phyloP scores from a whole-genome alignment of 768 basidiomycete species.

The Porphyrellus cyaneotinctus region DNA sequence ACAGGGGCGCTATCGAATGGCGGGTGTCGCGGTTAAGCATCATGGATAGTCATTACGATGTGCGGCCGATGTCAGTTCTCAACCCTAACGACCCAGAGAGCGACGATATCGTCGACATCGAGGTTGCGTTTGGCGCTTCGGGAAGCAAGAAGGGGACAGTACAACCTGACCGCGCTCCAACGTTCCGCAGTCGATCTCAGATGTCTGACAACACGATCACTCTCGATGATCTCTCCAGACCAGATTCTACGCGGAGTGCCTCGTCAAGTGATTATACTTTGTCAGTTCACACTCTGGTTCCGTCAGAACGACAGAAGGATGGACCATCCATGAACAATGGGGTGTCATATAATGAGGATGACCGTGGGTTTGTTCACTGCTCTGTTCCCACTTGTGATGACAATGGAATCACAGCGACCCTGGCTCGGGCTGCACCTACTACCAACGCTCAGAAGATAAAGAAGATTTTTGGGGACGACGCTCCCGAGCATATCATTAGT shows the following conservation, averaged over 20 bases:
- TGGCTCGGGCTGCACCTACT: constrained; percentile 9
- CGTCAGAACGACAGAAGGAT: constrained; percentile 21
- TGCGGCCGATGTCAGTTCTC: constrained; percentile 37
- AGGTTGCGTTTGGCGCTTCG: constrained; percentile 43
- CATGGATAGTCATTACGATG: constrained; percentile 49
- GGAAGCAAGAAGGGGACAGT: constrained; percentile 30
- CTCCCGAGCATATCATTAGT: constrained; percentile 43
- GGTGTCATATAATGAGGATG: constrained; percentile 21
- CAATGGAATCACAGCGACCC: constrained; percentile 15
- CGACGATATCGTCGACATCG: constrained; percentile 58
- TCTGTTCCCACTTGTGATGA: not conserved
- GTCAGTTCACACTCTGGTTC: constrained; percentile 24
- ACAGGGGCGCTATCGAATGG: constrained; percentile 74
- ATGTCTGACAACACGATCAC: constrained; percentile 35
- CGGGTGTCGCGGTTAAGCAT: constrained; percentile 67
- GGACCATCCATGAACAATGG: constrained; percentile 17
- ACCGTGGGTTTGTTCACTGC: constrained; percentile 15
- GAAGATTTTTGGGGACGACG: constrained; percentile 62
- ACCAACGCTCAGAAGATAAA: constrained; percentile 53
- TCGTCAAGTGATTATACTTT: constrained; percentile 24
- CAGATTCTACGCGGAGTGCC: constrained; percentile 16
- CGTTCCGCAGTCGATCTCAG: constrained; percentile 32
- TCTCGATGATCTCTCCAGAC: constrained; percentile 24
- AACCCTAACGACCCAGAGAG: constrained; percentile 38
- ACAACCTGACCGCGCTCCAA: constrained; percentile 23